phyloP scores from a whole-genome alignment of 768 basidiomycete species.

The Tremella fuciformis region DNA sequence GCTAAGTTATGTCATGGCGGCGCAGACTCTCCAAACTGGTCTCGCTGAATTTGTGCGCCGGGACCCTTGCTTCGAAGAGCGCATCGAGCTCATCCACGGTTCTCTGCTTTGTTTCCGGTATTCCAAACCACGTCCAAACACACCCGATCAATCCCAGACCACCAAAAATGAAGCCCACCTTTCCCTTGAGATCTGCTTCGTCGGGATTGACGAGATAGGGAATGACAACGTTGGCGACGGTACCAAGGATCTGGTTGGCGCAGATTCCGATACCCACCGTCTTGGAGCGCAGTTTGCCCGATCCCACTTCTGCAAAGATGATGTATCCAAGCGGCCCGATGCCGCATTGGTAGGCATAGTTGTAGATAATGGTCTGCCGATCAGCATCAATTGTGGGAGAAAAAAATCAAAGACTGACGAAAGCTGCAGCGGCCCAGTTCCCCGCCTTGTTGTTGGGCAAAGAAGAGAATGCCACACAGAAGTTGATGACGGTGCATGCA shows the following conservation, averaged over 20 bases:
- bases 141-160: constrained; percentile 32
- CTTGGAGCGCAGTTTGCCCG: constrained; percentile 13
- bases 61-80: constrained; percentile 47
- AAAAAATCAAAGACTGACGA: constrained; percentile 11
- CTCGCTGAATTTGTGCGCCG: constrained; percentile 7
- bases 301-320: constrained; percentile 17
- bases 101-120: constrained; percentile 38
- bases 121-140: constrained; percentile 38
- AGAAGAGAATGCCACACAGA: constrained; percentile 17
- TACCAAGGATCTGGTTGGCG: not conserved
- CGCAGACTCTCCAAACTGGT: no score
- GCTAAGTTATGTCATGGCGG: no score
- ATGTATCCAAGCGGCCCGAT: constrained; percentile 17
- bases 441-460: constrained; percentile 13
- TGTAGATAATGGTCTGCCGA: constrained; percentile 1
- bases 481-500: constrained; percentile 21
- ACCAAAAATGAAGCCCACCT: constrained; percentile 16
- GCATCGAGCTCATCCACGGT: constrained; percentile 53
- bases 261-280: constrained; percentile 13
- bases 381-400: not conserved
- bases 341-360: not conserved
- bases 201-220: constrained; percentile 46
- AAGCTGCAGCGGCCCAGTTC: constrained; percentile 24
- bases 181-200: constrained; percentile 28
- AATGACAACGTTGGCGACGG: not conserved